Base-by-base conservation (phyloP, 495 filamentous ascomycete species). In the Penicillium psychrofluorescens region DNA sequence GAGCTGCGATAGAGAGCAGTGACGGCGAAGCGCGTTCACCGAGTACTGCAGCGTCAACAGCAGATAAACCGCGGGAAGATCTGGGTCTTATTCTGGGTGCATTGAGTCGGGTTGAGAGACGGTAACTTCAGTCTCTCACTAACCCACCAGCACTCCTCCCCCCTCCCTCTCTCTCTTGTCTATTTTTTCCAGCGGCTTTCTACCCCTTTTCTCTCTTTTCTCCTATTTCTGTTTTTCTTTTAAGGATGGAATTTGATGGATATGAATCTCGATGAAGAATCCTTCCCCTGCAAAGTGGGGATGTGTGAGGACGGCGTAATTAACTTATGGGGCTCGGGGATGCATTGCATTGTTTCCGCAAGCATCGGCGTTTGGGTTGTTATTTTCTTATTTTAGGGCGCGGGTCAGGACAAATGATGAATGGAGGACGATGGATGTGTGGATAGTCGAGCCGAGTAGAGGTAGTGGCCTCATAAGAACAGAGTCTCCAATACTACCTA, bases 61-160 rank as follows among this genome's bases (percentile, higher is more conserved):
- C 22, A 22, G 22, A 0, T 22, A 22, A 6, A 3, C 54, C 63
- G 38, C 42, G 66, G 47, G 49, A 68, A 69, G 69, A 73, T 37
- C 46, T 73, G 14, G 62, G 67, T 8, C 27, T 71, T 32, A 66
- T 73, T 35, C 58, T 73, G 7, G 67, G 69, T 12, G 69, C 69
- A 14, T 51, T 73, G 14, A 71, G 69, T 53, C 69, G 67, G 7
- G 51, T 70, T 1, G 69, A 73, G 44, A 55, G 66, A 45, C 58
- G 69, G 37, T 66, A 50, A 38, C 40, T 10, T 41, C 27, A 11
- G 15, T 43, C 35, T 28, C 10, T 43, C 30, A 31, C 11, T 31
- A 22, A 22, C 22, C 6, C 22, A 22, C 22, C 22, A 22, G 2
- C 6, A 22, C 22, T 22, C 15, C 31, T 29, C 35, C 4, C 40